These are phyloP conservation scores for Roridomyces roridus DNA, from an alignment of 768 basidiomycete species.

Conservation along the genomic window DNA sequence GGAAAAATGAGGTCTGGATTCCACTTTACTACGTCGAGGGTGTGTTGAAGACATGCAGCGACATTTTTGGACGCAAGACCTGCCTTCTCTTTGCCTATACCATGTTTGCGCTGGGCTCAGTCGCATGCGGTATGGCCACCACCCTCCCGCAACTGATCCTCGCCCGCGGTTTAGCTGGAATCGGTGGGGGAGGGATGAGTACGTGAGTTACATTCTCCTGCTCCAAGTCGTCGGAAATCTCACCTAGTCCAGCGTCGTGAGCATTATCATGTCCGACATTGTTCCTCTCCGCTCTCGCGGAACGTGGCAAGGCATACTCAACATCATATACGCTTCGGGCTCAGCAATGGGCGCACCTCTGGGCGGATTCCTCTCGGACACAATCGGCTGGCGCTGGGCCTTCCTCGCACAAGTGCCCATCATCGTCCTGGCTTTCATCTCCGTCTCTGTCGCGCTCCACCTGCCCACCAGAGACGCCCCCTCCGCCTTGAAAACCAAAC, in stretches of 20 bases:
- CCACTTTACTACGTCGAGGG: too few species aligned
- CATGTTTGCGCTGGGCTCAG: conserved; percentile 58
- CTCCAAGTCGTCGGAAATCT: not conserved
- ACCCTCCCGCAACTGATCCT: conserved; percentile 61
- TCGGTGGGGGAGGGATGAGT: conserved; percentile 70
- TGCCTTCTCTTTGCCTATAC: conserved; percentile 62
- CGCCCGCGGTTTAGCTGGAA: conserved; percentile 60
- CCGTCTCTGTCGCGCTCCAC: conserved; percentile 60
- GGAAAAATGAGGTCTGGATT: conserved; percentile 57
- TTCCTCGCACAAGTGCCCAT: conserved; percentile 69
- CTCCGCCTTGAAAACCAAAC: conserved; percentile 53
- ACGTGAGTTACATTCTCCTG: conserved; percentile 47
- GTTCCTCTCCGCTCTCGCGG: conserved; percentile 67
- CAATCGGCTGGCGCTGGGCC: conserved; percentile 73
- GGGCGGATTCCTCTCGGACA: conserved; percentile 67
- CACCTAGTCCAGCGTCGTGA: conserved; percentile 49
- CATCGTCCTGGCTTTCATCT: conserved; percentile 55
- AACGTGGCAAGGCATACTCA: conserved; percentile 74
- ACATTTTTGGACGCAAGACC: conserved; percentile 67
- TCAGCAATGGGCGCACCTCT: conserved; percentile 66
- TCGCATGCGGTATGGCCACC: conserved; percentile 58
- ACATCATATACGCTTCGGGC: conserved; percentile 65
- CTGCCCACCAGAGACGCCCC: conserved; percentile 50
- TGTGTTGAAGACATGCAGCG: conserved; percentile 37
- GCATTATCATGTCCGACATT: conserved; percentile 71